Evolutionary conservation across 306 rosid genomes (phyloP), one percentile per base, ranked within the genome.

Genomic region (Sphenostylis stenocarpa): DNA sequence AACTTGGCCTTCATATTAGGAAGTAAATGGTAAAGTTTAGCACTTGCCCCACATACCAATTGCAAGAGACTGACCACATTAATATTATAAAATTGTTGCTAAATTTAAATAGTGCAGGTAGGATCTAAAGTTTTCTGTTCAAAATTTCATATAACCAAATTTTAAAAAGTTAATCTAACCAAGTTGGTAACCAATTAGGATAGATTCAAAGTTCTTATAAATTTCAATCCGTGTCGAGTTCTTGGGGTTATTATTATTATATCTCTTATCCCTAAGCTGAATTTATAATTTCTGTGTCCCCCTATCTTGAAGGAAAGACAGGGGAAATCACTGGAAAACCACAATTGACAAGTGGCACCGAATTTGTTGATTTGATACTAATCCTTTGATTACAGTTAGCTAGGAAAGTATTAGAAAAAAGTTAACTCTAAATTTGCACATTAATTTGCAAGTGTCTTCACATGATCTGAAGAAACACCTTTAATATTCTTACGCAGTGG

Each of bases 401-500:
- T 51, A 43, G 58, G 74, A 44, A 39, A 70, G 66, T 63, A 77
- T 51, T 65, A 55, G 19, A 66, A 31, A n/a, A 47, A 34, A 58
- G 62, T 74, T 31, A 64, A 39, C 76, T 70, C 80, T 16, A 5
- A 74, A 55, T 48, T 26, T 26, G 36, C 66, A 84, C 80, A 80
- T 84, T 57, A 26, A 76, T 49, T 61, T 70, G 76, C 65, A 72
- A 77, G 65, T 70, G 57, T 56, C 65, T 53, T 73, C 72, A 38
- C 43, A 67, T 39, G 44, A 70, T 55, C 72, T 76, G 72, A 26
- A 34, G 31, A 80, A 72, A 33, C 80, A 76, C 20, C 13, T 31
- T 76, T 45, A 66, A 80, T 43, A 71, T 80, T 60, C 70, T 76
- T 84, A 84, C 77, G 80, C 16, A 29, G 70, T 39, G 77, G 63